Evolutionary conservation across 2,329 filamentous ascomycete species (phyloP), one percentile per base, ranked within the genome.

Genomic region (Sporothrix luriei): DNA sequence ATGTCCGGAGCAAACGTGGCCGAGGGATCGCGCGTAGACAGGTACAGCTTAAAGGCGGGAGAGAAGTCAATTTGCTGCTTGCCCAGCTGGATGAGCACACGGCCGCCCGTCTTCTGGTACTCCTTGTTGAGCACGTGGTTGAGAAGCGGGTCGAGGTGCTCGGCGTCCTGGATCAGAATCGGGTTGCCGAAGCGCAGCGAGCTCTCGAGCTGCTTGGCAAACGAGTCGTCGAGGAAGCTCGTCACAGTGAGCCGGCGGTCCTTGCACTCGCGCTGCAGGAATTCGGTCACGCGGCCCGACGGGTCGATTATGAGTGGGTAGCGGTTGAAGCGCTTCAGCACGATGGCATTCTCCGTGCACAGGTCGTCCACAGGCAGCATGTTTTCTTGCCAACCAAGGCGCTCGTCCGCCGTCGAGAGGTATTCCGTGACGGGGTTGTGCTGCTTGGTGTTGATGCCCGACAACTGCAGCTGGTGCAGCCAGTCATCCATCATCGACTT

Each of bases 21-120:
- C 54, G 96, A 99, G 0, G 96, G 96, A 82, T 99, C 95, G 76
- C 94, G 87, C 1, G 96, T 99, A 0, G 94, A 97, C 51, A 99
- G 84, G 79, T 97, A 99, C 43, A 99, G 86, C 81, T 91, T 95
- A 85, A 99, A 99, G 0, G 94, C 89, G 1, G 95, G 94, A 66
- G 95, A 99, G 81, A 99, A 99, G 80, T 99, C 95, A 74, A 99
- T 99, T 81, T 99, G 94, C 80, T 99, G 96, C 80, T 95, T 97
- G 76, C 95, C 95, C 52, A 99, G 91, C 80, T 99, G 95, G 73
- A 99, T 99, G 68, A 99, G 88, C 59, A 98, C 94, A 86, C 95
- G 94, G 26, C 95, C 95, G 74, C 95, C 95, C 38, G 96, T 99
- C 83, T 94, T 96, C 80, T 99, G 96, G 80, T 99, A 99, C 78